Conservation (phyloP, 768 basidiomycete species). For the Exsudoporus frostii region DNA sequence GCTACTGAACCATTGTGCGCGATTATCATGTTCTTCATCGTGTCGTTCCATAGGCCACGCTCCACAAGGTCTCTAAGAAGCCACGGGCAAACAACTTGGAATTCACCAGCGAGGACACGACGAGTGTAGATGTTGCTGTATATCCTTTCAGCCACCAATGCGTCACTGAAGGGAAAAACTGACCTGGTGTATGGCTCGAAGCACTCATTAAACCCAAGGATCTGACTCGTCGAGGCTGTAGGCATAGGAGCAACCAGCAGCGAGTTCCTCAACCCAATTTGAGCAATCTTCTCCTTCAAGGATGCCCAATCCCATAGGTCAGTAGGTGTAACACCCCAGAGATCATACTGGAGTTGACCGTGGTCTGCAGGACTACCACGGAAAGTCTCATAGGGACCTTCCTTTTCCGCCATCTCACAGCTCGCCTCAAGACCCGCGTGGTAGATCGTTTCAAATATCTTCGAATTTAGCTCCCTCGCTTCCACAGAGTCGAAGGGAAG, state of each 20-base stretch:
- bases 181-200: constrained; percentile 98
- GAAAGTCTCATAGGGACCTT: constrained; percentile 87
- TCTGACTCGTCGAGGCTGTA: constrained; percentile 97
- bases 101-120: constrained; percentile 98
- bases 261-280: constrained; percentile 84
- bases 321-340: constrained; percentile 91
- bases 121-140: constrained; percentile 95
- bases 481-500: constrained; percentile 92
- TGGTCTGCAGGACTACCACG: constrained; percentile 85
- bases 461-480: constrained; percentile 84
- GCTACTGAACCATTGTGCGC: constrained; percentile 90
- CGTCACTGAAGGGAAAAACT: constrained; percentile 14
- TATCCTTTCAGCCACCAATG: constrained; percentile 7
- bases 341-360: constrained; percentile 89
- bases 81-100: constrained; percentile 99
- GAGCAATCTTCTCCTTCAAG: constrained; percentile 82
- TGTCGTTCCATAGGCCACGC: constrained; percentile 92
- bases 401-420: constrained; percentile 73
- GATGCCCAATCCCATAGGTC: constrained; percentile 92
- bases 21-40: constrained; percentile 99
- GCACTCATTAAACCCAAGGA: constrained; percentile 97
- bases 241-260: constrained; percentile 96
- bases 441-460: constrained; percentile 99
- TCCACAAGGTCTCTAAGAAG: constrained; percentile 97
- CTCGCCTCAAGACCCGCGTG: constrained; percentile 92